Base-by-base conservation (phyloP, 106 monocot genomes). In the Iris macrosiphon region DNA sequence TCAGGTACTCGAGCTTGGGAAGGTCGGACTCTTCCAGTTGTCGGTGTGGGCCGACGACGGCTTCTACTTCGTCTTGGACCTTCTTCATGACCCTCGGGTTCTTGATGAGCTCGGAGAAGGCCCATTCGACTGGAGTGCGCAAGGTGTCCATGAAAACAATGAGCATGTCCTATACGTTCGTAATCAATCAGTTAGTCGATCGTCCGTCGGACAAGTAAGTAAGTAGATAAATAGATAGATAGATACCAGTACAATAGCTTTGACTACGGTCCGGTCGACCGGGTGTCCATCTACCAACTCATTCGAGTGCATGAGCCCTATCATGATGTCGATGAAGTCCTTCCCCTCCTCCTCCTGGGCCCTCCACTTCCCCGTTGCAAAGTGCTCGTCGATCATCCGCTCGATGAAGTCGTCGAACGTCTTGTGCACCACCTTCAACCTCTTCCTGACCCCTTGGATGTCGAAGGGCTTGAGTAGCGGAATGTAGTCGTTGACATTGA, bases 1-100 rank as follows among this genome's bases (percentile, higher is more conserved):
- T 41, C 29, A 70, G 62, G 52, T 62, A 70, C 0, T 61, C 62
- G 10, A 70, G 61, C 16, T 35, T 44, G 6, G 41, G 61, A 7
- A 70, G 41, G 42, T 70, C 70, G 15, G 53, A 44, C 41, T 70
- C 70, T 11, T 22, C 13, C 33, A 62, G 53, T 11, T 53, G 30
- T 10, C 61, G 40, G 42, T 31, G 31, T 22, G 13, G 20, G 21
- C 70, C 70, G 4, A 62, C 52, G 16, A 70, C 62, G 11, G 26
- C 7, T 11, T 44, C 43, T 3, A 44, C 4, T 14, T 44, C 37
- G 8, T 37, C 37, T 12, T 37, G 37, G 37, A 12, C 37, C 8
- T 12, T 5, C 8, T 5, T 7, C 8, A 37, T 5, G 37, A 37
- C 37, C 8, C 12, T 12, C 5, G 37, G 37, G 37, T 37, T 5